A percentile compares a stretch with the other conserved stretches of the same genome.
Evolutionary conservation across 805 yeast genomes (phyloP).

Genomic region (Tetrapisispora arboricola): DNA sequence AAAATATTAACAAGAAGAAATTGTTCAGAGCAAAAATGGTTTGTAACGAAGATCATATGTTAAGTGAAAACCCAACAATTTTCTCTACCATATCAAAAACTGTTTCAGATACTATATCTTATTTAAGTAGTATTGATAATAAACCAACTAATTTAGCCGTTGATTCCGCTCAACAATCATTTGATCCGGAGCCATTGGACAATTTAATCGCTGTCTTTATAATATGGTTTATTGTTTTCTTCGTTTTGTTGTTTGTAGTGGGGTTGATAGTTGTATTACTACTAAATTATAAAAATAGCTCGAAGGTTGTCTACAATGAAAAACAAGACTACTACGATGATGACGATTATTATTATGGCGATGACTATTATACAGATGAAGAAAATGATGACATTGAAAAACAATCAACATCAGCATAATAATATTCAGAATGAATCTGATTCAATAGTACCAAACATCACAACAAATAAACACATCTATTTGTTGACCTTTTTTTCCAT

Average conservation of each 20-base stretch:
- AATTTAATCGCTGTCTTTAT: conserved; percentile 4
- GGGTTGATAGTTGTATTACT: background rate
- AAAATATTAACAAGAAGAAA: background rate
- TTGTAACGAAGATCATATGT: background rate
- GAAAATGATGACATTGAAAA: conserved; percentile 1
- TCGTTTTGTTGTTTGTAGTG: conserved; percentile 1
- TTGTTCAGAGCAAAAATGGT: background rate
- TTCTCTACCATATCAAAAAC: conserved; percentile 3
- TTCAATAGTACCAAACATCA: too few species aligned
- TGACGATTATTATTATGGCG: background rate
- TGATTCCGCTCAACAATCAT: background rate
- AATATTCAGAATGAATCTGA: too few species aligned
- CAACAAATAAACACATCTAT: too few species aligned
- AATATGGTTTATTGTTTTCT: conserved; percentile 5
- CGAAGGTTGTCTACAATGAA: background rate
- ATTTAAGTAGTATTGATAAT: background rate
- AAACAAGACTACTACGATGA: background rate
- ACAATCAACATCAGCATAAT: background rate
- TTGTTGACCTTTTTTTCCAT: too few species aligned
- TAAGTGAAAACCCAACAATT: background rate
- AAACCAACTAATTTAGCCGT: background rate
- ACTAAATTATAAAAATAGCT: background rate
- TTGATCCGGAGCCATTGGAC: conserved; percentile 3
- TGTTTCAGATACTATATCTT: conserved; percentile 1
- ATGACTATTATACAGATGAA: background rate